Evolutionary conservation across 176 grass and related monocot genomes (phyloP), one percentile per base, ranked within the genome.

Genomic region (Phragmites australis): DNA sequence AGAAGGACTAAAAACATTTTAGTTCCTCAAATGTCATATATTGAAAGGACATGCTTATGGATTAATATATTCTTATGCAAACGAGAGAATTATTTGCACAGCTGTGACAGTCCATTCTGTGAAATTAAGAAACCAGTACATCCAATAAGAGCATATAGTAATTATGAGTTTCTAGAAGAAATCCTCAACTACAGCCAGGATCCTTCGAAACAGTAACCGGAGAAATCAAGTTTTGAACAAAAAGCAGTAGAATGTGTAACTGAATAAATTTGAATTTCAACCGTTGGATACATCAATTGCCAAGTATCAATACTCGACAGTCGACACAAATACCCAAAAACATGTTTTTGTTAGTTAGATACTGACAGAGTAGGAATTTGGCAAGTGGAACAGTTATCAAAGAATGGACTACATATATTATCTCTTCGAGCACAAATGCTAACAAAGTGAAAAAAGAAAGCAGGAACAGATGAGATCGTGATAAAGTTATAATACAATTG

Each of bases 341-440:
- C 0, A 7, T 50, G 18, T 73, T 55, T 78, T 1, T 49, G 18
- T 30, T 67, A 41, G 32, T 84, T 31, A 49, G 39, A 74, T 17
- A 65, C 27, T 49, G 18, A 34, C 39, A 74, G 6, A 54, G 4
- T 27, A 6, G 64, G 23, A 80, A 34, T 27, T 74, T 72, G 16
- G 47, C 27, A 78, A 40, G 65, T 83, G 34, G 17, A 64, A 77
- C 9, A 78, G n/a, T n/a, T n/a, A 72, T 37, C 70, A 77, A 32
- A 56, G 29, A 59, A 29, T 30, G 6, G 34, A 39, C n/a, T 8
- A 48, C 68, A 80, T 1, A 44, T 31, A 34, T 37, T 26, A 48
- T 10, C 17, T 3, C 1, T 8, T n/a, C 9, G 15, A 51, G 27
- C 61, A 11, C 19, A 65, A 23, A 48, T 65, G 44, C 21, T 43